A percentile compares a stretch with the other conserved stretches of the same genome.
Evolutionary conservation across 768 basidiomycete species (phyloP).

Genomic region (Hysterangium stoloniferum): DNA sequence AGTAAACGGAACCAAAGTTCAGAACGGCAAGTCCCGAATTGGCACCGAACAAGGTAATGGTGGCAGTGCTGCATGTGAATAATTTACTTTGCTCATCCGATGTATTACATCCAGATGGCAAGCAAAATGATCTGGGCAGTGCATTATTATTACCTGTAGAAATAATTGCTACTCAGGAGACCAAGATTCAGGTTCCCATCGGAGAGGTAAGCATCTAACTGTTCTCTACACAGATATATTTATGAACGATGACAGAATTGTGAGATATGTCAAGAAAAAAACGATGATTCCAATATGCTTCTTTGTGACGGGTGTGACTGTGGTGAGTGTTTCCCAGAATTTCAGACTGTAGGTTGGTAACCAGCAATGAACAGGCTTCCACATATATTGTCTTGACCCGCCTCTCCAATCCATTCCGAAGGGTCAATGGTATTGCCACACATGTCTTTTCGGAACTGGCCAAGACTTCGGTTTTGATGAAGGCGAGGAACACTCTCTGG

Average conservation of each 20-base stretch:
- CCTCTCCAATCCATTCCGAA: conserved; percentile 79
- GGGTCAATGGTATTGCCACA: conserved; percentile 94
- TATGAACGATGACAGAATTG: conserved; percentile 32
- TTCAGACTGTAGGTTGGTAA: background rate
- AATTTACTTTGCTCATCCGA: background rate
- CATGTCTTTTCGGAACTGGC: conserved; percentile 84
- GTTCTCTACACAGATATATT: background rate
- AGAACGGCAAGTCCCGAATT: conserved; percentile 13
- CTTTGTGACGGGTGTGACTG: conserved; percentile 85
- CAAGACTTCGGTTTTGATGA: conserved; percentile 98
- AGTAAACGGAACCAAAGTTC: conserved; percentile 42
- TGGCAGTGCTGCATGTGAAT: too few relatives aligned
- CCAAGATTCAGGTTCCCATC: conserved; percentile 8
- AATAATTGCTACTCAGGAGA: conserved; percentile 6
- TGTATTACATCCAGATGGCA: background rate
- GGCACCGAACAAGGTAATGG: conserved; percentile 4
- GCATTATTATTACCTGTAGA: conserved; percentile 7
- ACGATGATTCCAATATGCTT: conserved; percentile 86
- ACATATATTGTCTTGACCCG: conserved; percentile 94
- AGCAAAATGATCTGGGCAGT: background rate
- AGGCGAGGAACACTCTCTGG: conserved; percentile 89
- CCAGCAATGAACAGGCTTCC: conserved; percentile 57
- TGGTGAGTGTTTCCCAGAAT: conserved; percentile 38
- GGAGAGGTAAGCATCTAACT: conserved; percentile 1
- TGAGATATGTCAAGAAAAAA: conserved; percentile 87